phyloP scores from a whole-genome alignment of 129 eudicot species.

The Oenanthe sinensis region DNA sequence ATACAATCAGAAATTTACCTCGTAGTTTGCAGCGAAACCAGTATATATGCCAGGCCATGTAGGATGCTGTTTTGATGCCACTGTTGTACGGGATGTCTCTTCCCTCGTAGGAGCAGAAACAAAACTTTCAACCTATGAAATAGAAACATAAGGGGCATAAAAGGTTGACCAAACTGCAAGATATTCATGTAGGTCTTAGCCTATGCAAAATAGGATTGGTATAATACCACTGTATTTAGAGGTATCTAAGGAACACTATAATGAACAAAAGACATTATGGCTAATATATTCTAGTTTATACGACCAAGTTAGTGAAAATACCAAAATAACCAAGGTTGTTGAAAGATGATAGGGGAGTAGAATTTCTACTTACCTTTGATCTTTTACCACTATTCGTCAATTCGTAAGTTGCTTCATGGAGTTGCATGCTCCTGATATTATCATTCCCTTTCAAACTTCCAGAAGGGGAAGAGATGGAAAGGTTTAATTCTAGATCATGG shows the following conservation, averaged over 20 bases:
- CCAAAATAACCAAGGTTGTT: background rate
- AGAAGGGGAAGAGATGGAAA: constrained; percentile 47
- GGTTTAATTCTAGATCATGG: constrained; percentile 72
- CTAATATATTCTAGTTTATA: background rate
- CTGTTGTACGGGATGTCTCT: constrained; percentile 18
- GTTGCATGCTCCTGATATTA: constrained; percentile 21
- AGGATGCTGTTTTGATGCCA: constrained; percentile 24
- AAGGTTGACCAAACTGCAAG: background rate
- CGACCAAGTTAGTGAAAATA: background rate
- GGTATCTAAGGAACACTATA: background rate
- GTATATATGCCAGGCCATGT: constrained; percentile 37
- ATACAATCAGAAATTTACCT: constrained; percentile 24
- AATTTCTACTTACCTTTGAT: constrained; percentile 29
- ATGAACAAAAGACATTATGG: background rate
- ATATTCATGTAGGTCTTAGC: background rate
- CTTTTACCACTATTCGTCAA: constrained; percentile 40
- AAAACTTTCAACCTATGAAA: constrained; percentile 34
- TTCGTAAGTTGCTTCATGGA: constrained; percentile 25
- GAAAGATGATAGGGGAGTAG: background rate
- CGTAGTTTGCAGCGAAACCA: constrained; percentile 36
- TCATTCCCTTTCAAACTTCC: constrained; percentile 29
- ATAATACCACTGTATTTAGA: background rate
- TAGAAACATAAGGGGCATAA: background rate
- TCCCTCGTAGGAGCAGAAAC: constrained; percentile 21
- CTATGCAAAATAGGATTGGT: background rate